Evolutionary conservation across 75 land plant genomes (phyloP).

Genomic region (Azolla pinnata): DNA sequence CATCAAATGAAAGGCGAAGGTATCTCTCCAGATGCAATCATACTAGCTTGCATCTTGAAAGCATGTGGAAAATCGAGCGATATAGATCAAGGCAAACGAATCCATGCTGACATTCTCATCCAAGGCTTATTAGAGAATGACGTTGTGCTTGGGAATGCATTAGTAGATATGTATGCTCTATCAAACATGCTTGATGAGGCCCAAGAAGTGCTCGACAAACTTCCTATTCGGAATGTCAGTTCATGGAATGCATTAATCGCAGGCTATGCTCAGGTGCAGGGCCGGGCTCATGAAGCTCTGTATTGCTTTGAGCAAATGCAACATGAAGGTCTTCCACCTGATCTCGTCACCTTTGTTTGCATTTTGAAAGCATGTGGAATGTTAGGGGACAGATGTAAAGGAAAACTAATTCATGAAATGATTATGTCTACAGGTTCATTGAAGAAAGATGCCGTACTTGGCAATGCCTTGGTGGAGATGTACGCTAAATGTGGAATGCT

Average conservation of each 20-base stretch:
- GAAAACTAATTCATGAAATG: slow-evolving; percentile 6
- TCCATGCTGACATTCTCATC: no score
- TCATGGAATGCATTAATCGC: slow-evolving; percentile 18
- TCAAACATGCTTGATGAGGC: slow-evolving; percentile 24
- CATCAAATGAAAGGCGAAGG: no score
- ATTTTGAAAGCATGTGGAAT: slow-evolving; percentile 13
- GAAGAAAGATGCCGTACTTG: background rate
- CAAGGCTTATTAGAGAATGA: no score
- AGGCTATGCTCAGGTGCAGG: slow-evolving; percentile 18
- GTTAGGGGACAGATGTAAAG: slow-evolving; percentile 2
- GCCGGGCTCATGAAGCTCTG: slow-evolving; percentile 8
- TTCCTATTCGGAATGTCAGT: slow-evolving; percentile 9
- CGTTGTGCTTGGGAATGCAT: no score
- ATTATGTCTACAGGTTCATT: background rate
- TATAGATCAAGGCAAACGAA: no score
- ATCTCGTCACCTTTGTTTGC: slow-evolving; percentile 5
- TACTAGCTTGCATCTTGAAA: no score
- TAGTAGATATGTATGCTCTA: slow-evolving; percentile 47
- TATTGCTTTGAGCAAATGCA: slow-evolving; percentile 7
- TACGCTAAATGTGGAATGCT: slow-evolving; percentile 2
- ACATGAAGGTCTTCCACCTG: slow-evolving; percentile 5
- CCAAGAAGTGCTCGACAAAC: background rate
- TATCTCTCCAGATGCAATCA: no score
- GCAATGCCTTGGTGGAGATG: slow-evolving; percentile 1
- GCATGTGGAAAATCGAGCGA: no score